Evolutionary conservation across 2,329 filamentous ascomycete genomes (phyloP).

Genomic region (Mollisia scopiformis): DNA sequence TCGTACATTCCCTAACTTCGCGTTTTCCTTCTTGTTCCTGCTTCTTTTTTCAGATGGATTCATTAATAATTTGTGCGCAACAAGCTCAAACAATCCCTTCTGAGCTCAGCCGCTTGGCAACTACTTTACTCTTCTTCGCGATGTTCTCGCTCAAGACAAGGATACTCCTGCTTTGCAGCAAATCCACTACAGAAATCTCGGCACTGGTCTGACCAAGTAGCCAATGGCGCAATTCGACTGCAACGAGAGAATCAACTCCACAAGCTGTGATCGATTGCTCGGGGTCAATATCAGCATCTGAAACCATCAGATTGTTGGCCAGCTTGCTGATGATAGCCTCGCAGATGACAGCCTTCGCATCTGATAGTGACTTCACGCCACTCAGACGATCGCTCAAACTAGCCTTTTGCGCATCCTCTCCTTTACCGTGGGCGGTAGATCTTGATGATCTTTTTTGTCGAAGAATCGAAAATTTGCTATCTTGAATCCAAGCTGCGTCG

Average conservation of each 20-base stretch:
- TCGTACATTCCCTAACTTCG: too few species aligned
- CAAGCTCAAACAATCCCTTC: too few species aligned
- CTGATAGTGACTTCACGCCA: background rate
- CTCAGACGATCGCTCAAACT: background rate
- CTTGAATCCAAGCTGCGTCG: background rate
- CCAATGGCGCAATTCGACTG: background rate
- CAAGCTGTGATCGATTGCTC: background rate
- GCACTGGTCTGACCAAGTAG: background rate
- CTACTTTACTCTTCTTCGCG: background rate
- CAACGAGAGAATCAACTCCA: background rate
- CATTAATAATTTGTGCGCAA: too few species aligned
- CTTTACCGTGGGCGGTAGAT: background rate
- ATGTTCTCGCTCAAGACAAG: background rate
- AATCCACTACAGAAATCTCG: background rate
- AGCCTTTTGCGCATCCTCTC: background rate
- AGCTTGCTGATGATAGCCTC: background rate
- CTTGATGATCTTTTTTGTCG: background rate
- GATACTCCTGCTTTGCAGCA: background rate
- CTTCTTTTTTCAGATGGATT: too few species aligned
- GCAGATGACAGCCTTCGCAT: background rate
- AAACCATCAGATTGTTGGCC: background rate
- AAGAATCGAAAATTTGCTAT: background rate
- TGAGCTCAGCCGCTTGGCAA: background rate
- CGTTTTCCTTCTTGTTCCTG: too few species aligned
- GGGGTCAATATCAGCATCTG: background rate